Conservation (phyloP, 345 rosid species). For the Raphanus sativus region DNA sequence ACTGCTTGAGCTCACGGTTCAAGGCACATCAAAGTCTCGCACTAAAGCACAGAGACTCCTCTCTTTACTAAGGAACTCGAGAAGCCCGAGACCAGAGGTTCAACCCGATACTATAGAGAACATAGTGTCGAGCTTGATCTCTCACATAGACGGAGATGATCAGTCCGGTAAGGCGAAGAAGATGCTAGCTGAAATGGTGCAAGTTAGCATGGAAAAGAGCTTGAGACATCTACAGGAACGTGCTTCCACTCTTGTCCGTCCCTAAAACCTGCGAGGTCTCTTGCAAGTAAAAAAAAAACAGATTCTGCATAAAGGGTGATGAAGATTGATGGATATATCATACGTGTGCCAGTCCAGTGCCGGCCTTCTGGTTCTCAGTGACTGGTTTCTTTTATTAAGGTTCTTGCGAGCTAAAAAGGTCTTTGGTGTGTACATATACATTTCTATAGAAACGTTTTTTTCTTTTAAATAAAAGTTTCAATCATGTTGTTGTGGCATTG, state of each 20-base stretch:
- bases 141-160: conserved; percentile 86
- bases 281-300: not conserved
- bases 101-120: conserved; percentile 83
- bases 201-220: conserved; percentile 98
- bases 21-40: conserved; percentile 85
- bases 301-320: conserved; percentile 7
- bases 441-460: conserved; percentile 16
- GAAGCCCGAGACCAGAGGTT: conserved; percentile 66
- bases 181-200: conserved; percentile 98
- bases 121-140: conserved; percentile 85
- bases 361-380: conserved; percentile 36
- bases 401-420: not conserved
- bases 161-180: conserved; percentile 90
- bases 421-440: conserved; percentile 29
- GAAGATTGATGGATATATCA: conserved; percentile 9
- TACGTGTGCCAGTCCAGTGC: conserved; percentile 37
- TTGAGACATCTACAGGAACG: conserved; percentile 91
- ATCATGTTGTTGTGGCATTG: not conserved
- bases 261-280: conserved; percentile 29
- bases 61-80: conserved; percentile 70
- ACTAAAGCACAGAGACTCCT: conserved; percentile 72
- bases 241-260: conserved; percentile 78
- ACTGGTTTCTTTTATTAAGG: conserved; percentile 23
- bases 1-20: conserved; percentile 92
- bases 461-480: not conserved